A percentile compares a stretch with the other conserved stretches of the same genome.
Evolutionary conservation across 257 asterid genomes (phyloP).

Genomic region (Capsicum pubescens): DNA sequence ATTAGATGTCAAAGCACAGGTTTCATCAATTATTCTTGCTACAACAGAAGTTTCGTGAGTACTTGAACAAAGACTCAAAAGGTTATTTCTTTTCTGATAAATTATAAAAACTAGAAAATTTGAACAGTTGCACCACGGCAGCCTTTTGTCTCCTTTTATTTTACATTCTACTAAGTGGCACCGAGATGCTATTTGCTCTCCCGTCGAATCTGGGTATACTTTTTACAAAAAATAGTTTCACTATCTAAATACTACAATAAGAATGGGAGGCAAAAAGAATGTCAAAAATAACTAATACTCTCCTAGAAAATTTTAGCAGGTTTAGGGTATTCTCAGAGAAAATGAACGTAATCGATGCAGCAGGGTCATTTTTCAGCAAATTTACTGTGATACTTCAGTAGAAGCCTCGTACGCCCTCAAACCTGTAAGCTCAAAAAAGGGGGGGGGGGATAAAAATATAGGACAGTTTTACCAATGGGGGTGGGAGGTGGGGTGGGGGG

Average conservation of each 20-base stretch:
- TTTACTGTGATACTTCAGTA: constrained; percentile 92
- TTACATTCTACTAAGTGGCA: neutral
- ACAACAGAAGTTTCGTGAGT: neutral
- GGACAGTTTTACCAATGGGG: no score
- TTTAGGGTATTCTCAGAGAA: constrained; percentile 89
- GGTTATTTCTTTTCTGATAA: neutral
- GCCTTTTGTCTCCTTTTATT: neutral
- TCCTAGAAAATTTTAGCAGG: constrained; percentile 61
- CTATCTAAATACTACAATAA: constrained; percentile 24
- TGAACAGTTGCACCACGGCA: neutral
- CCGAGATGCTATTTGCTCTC: neutral
- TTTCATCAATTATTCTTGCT: neutral
- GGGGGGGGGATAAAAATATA: neutral
- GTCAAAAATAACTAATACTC: constrained; percentile 40
- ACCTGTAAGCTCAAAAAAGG: constrained; percentile 49
- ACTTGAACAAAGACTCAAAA: neutral
- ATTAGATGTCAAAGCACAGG: neutral
- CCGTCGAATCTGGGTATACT: constrained; percentile 18
- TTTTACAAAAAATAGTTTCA: constrained; percentile 40
- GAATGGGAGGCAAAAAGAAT: neutral
- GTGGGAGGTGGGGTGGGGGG: no score
- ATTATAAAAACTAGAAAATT: neutral
- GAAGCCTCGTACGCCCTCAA: constrained; percentile 87
- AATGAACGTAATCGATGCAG: constrained; percentile 89
- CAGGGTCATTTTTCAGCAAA: constrained; percentile 89